Base-by-base conservation (phyloP, 495 filamentous ascomycete species). In the Sphaerosporella brunnea region DNA sequence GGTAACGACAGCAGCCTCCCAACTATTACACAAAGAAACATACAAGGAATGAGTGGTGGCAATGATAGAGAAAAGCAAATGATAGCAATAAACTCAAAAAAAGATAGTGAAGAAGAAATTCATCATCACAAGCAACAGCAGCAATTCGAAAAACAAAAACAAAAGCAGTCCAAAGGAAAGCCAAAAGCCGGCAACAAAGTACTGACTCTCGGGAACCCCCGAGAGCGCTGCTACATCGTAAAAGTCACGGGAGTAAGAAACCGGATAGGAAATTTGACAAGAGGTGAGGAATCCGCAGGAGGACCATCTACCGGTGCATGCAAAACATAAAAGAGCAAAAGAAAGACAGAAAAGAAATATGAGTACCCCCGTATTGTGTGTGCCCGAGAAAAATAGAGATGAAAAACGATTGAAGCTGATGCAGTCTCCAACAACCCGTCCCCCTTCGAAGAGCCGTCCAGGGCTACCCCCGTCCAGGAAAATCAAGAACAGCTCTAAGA, bases 211-310 rank as follows among this genome's bases (percentile, higher is more conserved):
- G 45, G 45, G 45, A 48, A 48, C 45, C 45, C 45, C 45, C 10
- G 23, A 26, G 45, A 48, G 45, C 45, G 45, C 45, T 48, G 45
- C 45, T 48, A 37, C 45, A 38, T 39, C 20, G 8, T 26, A 48
- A 48, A 48, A 26, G 19, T 46, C 43, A 46, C 21, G 39, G 8
- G 40, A 16, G 21, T n/a, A 44, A 21, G 7, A 16, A 30, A 46
- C 30, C 45, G 32, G 19, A 19, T 26, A 28, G 26, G 18, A 23
- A 48, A 39, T n/a, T 38, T 48, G 32, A 48, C 15, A 37, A 35
- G 45, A 37, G 25, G 45, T 21, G 18, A 2, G n/a, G 25, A 46
- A 46, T 46, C 15, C 15, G 24, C 32, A 10, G 13, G 43, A 46
- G 18, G 9, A 46, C 18, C 43, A 20, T 15, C 43, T 32, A 46